phyloP scores from a whole-genome alignment of 1,139 yeast species.

The Spencermartinsiella ligniputridi region DNA sequence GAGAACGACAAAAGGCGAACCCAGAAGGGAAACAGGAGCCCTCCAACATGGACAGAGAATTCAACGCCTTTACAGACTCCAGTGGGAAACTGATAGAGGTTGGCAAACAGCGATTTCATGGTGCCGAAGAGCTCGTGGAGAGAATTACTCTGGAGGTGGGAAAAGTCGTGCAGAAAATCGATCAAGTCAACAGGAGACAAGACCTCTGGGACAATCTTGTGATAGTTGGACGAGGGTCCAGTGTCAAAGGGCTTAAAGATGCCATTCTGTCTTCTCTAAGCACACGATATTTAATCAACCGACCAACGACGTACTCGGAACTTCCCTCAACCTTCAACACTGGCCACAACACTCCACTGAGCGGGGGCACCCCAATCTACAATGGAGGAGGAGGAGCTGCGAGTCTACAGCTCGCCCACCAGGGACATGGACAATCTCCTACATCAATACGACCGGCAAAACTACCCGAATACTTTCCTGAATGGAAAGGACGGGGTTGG shows the following conservation, averaged over 20 bases:
- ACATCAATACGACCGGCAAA: constrained; percentile 62
- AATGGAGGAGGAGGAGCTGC: constrained; percentile 17
- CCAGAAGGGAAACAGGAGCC: constrained; percentile 37
- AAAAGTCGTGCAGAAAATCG: constrained; percentile 49
- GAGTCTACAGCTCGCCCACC: constrained; percentile 22
- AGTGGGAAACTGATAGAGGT: constrained; percentile 53
- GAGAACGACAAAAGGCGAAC: constrained; percentile 45
- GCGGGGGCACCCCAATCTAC: constrained; percentile 26
- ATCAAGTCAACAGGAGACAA: constrained; percentile 69
- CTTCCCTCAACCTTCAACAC: constrained; percentile 36
- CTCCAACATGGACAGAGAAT: constrained; percentile 42
- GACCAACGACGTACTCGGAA: constrained; percentile 35
- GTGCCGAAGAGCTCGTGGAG: constrained; percentile 56
- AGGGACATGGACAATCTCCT: constrained; percentile 62
- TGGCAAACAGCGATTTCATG: constrained; percentile 87
- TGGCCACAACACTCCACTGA: constrained; percentile 33
- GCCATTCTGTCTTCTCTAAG: constrained; percentile 58
- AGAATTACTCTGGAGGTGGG: constrained; percentile 53
- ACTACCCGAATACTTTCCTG: constrained; percentile 89
- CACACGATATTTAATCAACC: constrained; percentile 51
- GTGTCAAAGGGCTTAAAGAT: constrained; percentile 72
- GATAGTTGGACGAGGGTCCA: constrained; percentile 70
- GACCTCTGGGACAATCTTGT: constrained; percentile 84
- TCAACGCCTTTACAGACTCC: constrained; percentile 60
- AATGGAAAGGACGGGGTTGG: constrained; percentile 86